Percentiles rank a stretch among this genome's conserved stretches.
Conservation (phyloP, 257 asterid genomes). For the Forsythia viridissima region DNA sequence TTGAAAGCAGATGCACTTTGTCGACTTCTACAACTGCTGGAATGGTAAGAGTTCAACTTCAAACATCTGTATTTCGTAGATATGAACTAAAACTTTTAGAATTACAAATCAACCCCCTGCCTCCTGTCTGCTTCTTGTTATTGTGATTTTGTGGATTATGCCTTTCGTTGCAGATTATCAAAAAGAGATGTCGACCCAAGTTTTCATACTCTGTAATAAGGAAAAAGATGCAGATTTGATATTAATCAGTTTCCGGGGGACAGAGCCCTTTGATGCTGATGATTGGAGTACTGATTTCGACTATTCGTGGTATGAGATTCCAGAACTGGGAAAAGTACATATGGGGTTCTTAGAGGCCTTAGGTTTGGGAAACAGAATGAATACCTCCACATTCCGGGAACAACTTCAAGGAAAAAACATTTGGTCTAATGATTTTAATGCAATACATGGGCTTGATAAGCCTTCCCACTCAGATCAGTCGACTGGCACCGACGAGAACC, state of each 20-base stretch:
- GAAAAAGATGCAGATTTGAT: slow-evolving; percentile 76
- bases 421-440: slow-evolving; percentile 19
- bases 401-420: slow-evolving; percentile 28
- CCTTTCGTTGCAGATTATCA: slow-evolving; percentile 57
- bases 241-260: slow-evolving; percentile 82
- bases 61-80: not conserved
- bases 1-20: slow-evolving; percentile 78
- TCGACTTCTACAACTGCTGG: slow-evolving; percentile 94
- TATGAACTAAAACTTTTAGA: not conserved
- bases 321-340: slow-evolving; percentile 85
- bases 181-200: slow-evolving; percentile 81
- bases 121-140: not conserved
- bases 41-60: slow-evolving; percentile 53
- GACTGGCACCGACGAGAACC: slow-evolving; percentile 21
- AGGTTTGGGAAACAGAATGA: slow-evolving; percentile 76
- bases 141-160: slow-evolving; percentile 5
- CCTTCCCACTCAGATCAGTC: slow-evolving; percentile 28
- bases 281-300: slow-evolving; percentile 96
- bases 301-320: slow-evolving; percentile 94
- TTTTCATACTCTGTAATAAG: slow-evolving; percentile 75
- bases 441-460: slow-evolving; percentile 14
- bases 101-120: not conserved
- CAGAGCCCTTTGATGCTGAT: slow-evolving; percentile 94
- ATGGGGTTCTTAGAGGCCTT: slow-evolving; percentile 97
- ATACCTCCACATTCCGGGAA: slow-evolving; percentile 53